Percentiles rank a stretch among this genome's conserved stretches.
Evolutionary conservation across 768 basidiomycete genomes (phyloP).

Genomic region (Mycena polygramma): DNA sequence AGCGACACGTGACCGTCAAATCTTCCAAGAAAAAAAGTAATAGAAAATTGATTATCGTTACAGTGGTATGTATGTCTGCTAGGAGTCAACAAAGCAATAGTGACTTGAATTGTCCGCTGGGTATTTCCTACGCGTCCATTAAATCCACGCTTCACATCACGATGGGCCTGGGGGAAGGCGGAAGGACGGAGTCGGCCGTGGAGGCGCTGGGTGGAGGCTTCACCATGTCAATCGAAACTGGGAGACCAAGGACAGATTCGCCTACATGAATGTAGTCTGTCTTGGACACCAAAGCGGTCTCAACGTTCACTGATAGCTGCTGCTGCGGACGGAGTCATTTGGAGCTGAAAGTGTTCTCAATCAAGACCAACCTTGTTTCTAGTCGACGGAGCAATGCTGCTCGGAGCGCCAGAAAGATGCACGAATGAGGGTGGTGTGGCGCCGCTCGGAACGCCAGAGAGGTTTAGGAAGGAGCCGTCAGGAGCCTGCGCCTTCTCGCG

Average conservation of each 20-base stretch:
- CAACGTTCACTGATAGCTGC: constrained; percentile 45
- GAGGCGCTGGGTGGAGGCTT: constrained; percentile 24
- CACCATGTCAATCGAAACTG: neutral
- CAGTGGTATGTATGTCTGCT: neutral
- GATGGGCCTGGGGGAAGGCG: neutral
- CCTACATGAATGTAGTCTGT: constrained; percentile 46
- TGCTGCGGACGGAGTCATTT: constrained; percentile 5
- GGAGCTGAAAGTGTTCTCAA: neutral
- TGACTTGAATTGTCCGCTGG: neutral
- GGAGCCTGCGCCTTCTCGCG: constrained; percentile 53
- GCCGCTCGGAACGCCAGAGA: constrained; percentile 39
- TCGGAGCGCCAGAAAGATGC: constrained; percentile 44
- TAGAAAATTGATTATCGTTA: no score
- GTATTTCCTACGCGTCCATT: neutral
- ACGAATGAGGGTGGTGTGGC: constrained; percentile 45
- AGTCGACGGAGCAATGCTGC: neutral
- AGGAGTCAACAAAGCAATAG: neutral
- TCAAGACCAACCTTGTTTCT: constrained; percentile 12
- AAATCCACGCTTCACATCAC: no score
- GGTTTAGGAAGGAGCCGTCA: constrained; percentile 52
- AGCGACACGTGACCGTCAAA: constrained; percentile 25
- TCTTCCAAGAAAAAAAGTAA: neutral
- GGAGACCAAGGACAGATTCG: neutral
- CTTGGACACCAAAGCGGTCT: constrained; percentile 51
- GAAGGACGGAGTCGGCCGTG: neutral